Base-by-base conservation (phyloP, 768 basidiomycete genomes). In the Phaffia australis region DNA sequence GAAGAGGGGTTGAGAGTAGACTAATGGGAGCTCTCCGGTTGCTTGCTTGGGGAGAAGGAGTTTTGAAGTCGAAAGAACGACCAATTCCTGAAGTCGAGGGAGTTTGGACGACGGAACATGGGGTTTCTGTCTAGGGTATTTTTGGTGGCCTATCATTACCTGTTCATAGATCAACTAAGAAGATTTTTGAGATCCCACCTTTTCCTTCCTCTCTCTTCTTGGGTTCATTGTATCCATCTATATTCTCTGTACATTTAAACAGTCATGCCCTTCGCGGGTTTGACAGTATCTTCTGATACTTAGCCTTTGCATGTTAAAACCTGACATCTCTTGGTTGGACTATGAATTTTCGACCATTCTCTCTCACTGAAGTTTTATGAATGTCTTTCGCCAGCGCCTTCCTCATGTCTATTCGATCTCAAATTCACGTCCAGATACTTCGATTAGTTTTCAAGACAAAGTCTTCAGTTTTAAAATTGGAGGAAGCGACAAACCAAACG, bases 1-100 rank as follows among this genome's bases (percentile, higher is more conserved):
- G 90, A 71, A 89, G 97, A 72, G 90, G 91, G 0, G 87, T 87
- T 74, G 89, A 94, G 66, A 67, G 66, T 30, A 52, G 46, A 46
- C 27, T 67, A 18, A 61, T 60, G 15, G 66, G 66, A 2, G 54
- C 63, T 47, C 49, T 60, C 30, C 35, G 66, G 4, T 49, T 61
- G 47, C 35, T 67, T n/a, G 46, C 21, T 25, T 67, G 66, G 66
- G 66, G 66, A 9, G 66, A 67, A 55, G n/a, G 60, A 4, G 25
- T 49, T 46, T 32, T 67, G 46, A 35, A 55, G 30, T 42, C 35
- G 11, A 42, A 42, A 11, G 35, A 42, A 42, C 35, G 35, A 42
- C 35, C 35, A 42, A 42, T 42, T 11, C 35, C 35, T 11, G 35
- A 42, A 11, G 35, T 42, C 35, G 35, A 42, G 35, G 35, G 35